phyloP scores from a whole-genome alignment of 169 alveolate species.

The Plasmodium adleri region DNA sequence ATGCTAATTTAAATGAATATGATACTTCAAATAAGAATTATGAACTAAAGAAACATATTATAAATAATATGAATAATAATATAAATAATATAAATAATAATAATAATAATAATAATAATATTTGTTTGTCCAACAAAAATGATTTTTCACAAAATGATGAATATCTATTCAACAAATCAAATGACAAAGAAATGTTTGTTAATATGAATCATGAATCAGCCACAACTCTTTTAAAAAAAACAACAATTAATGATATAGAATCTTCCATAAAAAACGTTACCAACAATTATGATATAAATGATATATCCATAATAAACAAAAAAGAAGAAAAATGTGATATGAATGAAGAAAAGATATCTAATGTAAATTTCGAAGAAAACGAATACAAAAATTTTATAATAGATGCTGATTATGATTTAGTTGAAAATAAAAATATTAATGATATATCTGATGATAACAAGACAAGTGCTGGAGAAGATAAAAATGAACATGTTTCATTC shows the following conservation, averaged over 20 bases:
- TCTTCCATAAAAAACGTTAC: background rate
- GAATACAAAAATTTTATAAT: slow-evolving; percentile 2
- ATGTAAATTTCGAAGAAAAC: background rate
- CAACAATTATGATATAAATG: background rate
- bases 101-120: background rate
- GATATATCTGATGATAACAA: slow-evolving; percentile 8
- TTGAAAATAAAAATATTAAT: slow-evolving; percentile 7
- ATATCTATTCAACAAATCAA: background rate
- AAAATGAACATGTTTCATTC: slow-evolving; percentile 10
- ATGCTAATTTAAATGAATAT: background rate
- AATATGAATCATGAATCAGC: too few relatives aligned
- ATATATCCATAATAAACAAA: slow-evolving; percentile 5
- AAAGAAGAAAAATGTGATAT: background rate
- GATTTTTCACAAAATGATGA: background rate
- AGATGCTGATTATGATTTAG: background rate
- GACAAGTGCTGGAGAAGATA: background rate
- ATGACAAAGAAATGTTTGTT: too few relatives aligned
- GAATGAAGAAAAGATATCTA: background rate
- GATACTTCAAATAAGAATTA: background rate
- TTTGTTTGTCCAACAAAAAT: background rate
- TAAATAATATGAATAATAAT: background rate
- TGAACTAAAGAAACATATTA: background rate
- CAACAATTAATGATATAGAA: too few relatives aligned
- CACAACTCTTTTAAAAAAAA: too few relatives aligned
- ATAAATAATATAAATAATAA: background rate